Percentiles rank a stretch among this genome's conserved stretches.
Conservation (phyloP, 345 rosid species). For the Salix purpurea region DNA sequence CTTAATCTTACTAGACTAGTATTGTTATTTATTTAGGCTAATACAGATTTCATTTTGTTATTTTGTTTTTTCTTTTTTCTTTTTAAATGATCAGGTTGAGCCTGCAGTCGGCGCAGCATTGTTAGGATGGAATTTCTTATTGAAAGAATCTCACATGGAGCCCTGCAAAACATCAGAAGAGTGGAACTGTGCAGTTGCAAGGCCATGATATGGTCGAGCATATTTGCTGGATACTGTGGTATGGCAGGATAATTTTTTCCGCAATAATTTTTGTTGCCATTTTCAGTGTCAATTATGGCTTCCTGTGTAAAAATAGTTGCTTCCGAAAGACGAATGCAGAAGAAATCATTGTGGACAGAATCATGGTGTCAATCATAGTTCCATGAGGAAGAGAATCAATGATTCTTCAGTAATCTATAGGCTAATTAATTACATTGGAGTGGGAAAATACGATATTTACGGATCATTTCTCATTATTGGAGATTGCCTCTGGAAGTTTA, state of each 20-base stretch:
- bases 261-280: background rate
- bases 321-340: no score
- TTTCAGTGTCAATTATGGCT: background rate
- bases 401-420: no score
- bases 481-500: conserved; percentile 70
- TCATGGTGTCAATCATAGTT: no score
- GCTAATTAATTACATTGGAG: no score
- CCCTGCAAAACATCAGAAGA: background rate
- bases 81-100: conserved; percentile 47
- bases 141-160: conserved; percentile 19
- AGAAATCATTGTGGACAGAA: no score
- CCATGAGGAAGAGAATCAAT: no score
- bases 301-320: no score
- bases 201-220: background rate
- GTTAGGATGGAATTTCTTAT: conserved; percentile 50
- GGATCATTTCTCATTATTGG: conserved; percentile 34
- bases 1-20: no score
- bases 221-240: background rate
- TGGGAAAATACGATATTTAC: background rate
- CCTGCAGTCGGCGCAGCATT: conserved; percentile 77
- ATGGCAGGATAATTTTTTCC: background rate
- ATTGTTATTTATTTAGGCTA: no score
- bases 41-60: background rate
- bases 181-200: background rate
- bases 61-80: background rate